phyloP scores from a whole-genome alignment of 1,139 yeast genomes.

The Pichia sp. region DNA sequence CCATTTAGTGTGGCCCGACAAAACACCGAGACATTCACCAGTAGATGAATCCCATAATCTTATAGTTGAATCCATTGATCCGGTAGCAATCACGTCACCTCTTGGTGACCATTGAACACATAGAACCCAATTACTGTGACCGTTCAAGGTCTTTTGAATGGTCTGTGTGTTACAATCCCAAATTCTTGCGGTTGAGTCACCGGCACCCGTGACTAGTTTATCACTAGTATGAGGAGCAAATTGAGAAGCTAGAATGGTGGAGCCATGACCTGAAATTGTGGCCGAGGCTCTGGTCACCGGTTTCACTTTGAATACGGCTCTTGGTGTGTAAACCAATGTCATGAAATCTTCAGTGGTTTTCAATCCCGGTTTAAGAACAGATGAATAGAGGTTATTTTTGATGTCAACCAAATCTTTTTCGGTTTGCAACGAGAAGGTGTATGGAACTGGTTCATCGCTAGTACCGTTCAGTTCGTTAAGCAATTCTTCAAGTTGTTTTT shows the following conservation, averaged over 20 bases:
- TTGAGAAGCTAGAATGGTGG: constrained; percentile 84
- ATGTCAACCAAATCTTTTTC: constrained; percentile 59
- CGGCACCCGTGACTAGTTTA: constrained; percentile 91
- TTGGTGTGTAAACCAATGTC: constrained; percentile 86
- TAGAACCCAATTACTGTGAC: constrained; percentile 91
- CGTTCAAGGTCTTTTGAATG: constrained; percentile 68
- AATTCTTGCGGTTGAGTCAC: constrained; percentile 93
- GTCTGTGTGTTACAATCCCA: constrained; percentile 98
- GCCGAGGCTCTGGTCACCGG: constrained; percentile 89
- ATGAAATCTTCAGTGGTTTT: constrained; percentile 90
- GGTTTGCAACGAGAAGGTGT: constrained; percentile 63
- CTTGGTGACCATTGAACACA: constrained; percentile 94
- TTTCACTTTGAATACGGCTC: constrained; percentile 88
- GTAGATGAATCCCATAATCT: constrained; percentile 78
- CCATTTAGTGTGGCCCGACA: constrained; percentile 84
- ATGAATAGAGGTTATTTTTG: constrained; percentile 63
- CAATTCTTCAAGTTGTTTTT: constrained; percentile 80
- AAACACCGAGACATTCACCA: constrained; percentile 71
- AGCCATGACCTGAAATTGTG: constrained; percentile 92
- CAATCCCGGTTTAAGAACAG: constrained; percentile 78
- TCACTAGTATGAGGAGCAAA: constrained; percentile 90
- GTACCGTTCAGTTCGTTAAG: constrained; percentile 64
- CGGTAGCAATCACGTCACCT: constrained; percentile 88
- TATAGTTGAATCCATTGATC: constrained; percentile 88
- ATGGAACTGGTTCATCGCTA: constrained; percentile 82